A percentile compares a stretch with the other conserved stretches of the same genome.
Evolutionary conservation across 306 rosid species (phyloP).

Genomic region (apple (Malus domestica)): ASM211411v1 NC_041798.1:26480001-26480500

Average conservation of each 20-base stretch:
- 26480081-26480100: neutral
- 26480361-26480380: neutral
- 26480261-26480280: neutral
- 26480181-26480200: neutral
- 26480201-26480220: neutral
- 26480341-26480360: neutral
- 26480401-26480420: neutral
- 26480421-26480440: neutral
- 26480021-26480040: neutral
- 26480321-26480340: neutral
- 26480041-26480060: neutral
- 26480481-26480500: neutral
- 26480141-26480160: neutral
- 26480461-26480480: neutral
- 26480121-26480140: neutral
- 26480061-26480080: neutral
- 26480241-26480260: neutral
- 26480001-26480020: neutral
- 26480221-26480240: neutral
- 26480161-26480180: neutral
- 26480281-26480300: neutral
- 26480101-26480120: neutral
- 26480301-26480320: neutral
- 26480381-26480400: neutral
- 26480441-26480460: neutral